Percentiles rank a stretch among this genome's conserved stretches.
Evolutionary conservation across 495 filamentous ascomycete species (phyloP).

Genomic region (Penicillium ucsense): DNA sequence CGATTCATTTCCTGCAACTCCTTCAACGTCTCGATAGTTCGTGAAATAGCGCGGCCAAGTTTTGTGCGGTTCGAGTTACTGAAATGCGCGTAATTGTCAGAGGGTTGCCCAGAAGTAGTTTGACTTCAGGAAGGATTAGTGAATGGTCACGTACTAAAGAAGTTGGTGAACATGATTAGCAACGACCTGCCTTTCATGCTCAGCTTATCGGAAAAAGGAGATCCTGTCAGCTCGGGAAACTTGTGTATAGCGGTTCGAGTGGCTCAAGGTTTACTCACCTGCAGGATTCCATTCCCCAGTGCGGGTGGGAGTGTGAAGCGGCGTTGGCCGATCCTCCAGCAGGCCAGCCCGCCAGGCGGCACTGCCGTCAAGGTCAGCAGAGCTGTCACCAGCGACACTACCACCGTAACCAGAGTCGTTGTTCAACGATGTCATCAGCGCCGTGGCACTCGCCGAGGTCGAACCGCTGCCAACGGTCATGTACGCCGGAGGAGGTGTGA

Average conservation of each 20-base stretch:
- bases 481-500: conserved; percentile 49
- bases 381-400: conserved; percentile 48
- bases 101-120: conserved; percentile 5
- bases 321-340: conserved; percentile 58
- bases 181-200: conserved; percentile 49
- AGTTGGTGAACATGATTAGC: conserved; percentile 68
- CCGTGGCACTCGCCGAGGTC: conserved; percentile 61
- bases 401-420: conserved; percentile 88
- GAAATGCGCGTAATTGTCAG: conserved; percentile 24
- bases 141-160: conserved; percentile 41
- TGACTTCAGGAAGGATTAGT: neutral
- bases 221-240: neutral
- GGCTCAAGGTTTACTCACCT: conserved; percentile 11
- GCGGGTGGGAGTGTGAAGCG: conserved; percentile 44
- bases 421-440: conserved; percentile 62
- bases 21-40: conserved; percentile 70
- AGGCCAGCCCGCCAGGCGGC: conserved; percentile 48
- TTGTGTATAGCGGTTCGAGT: too few relatives aligned
- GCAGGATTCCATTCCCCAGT: conserved; percentile 40
- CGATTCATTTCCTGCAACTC: conserved; percentile 80
- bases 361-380: conserved; percentile 34
- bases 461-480: conserved; percentile 83
- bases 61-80: conserved; percentile 86
- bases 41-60: conserved; percentile 74
- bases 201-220: conserved; percentile 22